Evolutionary conservation across 148 eudicot genomes (phyloP), one percentile per base, ranked within the genome.

Genomic region (Amaranthus cruentus): DNA sequence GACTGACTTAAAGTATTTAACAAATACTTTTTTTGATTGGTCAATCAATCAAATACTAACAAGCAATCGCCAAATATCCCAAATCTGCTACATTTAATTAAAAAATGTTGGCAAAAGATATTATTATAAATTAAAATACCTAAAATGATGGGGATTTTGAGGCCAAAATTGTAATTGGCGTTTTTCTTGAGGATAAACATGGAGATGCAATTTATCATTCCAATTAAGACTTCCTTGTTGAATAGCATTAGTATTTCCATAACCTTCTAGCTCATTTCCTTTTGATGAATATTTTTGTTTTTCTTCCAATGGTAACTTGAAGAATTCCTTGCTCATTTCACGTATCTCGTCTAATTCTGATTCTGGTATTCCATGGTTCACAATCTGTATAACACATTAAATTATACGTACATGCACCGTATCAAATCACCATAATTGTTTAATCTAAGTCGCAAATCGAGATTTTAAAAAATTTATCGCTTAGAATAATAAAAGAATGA

Each of bases 301-400:
- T 83, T 86, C 96, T 52, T 77, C 82, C 21, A 38, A 46, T 21
- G 92, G 88, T 56, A 81, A 80, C n/a, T 54, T 75, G 69, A 88
- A 87, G 76, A 88, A 88, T 14, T 69, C 62, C 70, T 76, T 87
- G 64, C 78, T 76, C 15, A 83, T 68, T 56, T 72, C 76, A 6
- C 79, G 76, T 13, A 87, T 75, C 84, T 90, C 78, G 0, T 90
- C 90, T 66, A 90, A 67, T 8, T 75, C 83, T 4, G 82, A 76
- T 46, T 60, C 66, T 14, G 71, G 61, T 62, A 87, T 87, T n/a
- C 92, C 96, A 81, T 88, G 96, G 75, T 87, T 88, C 56, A 77
- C 14, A 4, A 77, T 18, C 80, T 77, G 70, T 55, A 57, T 28
- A 7, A 10, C 1, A 28, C 47, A 13, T 9, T 6, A 18, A 66